A percentile compares a stretch with the other conserved stretches of the same genome.
Conservation (phyloP, 768 basidiomycete genomes). For the Phylloporus sp. region DNA sequence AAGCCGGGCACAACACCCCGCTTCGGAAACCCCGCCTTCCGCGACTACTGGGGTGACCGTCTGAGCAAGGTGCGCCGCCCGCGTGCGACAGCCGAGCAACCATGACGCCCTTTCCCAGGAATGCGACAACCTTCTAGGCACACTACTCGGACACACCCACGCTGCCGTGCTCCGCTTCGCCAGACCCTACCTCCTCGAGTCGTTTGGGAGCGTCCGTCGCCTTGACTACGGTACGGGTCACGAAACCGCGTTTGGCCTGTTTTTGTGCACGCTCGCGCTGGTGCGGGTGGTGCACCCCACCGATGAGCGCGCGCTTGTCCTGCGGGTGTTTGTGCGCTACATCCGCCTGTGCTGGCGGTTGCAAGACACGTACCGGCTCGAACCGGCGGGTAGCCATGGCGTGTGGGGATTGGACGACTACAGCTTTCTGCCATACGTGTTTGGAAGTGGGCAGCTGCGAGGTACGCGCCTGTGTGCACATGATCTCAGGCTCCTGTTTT, state of each 20-base stretch:
- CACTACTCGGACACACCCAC: constrained; percentile 46
- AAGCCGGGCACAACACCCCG: constrained; percentile 62
- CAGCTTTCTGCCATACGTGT: constrained; percentile 82
- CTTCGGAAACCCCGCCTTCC: constrained; percentile 90
- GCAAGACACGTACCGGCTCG: constrained; percentile 85
- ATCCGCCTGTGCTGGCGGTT: constrained; percentile 77
- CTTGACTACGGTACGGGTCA: constrained; percentile 98
- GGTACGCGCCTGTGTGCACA: constrained; percentile 39
- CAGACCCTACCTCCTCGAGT: constrained; percentile 71
- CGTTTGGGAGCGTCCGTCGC: constrained; percentile 87
- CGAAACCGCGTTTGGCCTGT: constrained; percentile 83
- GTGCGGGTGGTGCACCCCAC: constrained; percentile 60
- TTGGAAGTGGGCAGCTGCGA: constrained; percentile 87
- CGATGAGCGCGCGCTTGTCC: constrained; percentile 57
- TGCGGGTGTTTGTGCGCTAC: constrained; percentile 75
- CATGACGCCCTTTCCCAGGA: constrained; percentile 37
- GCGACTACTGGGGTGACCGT: constrained; percentile 69
- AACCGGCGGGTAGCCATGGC: constrained; percentile 96
- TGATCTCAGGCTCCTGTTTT: constrained; percentile 1
- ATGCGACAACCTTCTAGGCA: constrained; percentile 46
- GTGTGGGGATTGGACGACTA: constrained; percentile 98
- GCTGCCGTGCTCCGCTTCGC: constrained; percentile 54
- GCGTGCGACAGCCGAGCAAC: background rate
- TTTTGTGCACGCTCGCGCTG: constrained; percentile 70
- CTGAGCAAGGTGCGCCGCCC: constrained; percentile 61